phyloP scores from a whole-genome alignment of 805 yeast genomes.

The Metschnikowia borealis region DNA sequence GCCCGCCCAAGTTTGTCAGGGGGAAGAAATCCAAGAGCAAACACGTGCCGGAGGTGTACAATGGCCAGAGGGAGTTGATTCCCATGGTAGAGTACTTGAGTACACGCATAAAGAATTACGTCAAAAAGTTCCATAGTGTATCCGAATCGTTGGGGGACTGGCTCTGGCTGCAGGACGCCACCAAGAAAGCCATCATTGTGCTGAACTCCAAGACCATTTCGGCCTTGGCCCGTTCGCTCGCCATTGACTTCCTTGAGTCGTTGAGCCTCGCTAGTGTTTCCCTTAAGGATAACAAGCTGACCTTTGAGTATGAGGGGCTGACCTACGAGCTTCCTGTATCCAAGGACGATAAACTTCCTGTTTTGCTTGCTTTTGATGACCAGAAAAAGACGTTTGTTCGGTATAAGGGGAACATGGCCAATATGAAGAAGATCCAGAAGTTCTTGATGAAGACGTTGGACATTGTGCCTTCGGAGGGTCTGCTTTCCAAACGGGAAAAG shows the following conservation, averaged over 20 bases:
- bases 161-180: conserved; percentile 24
- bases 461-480: conserved; percentile 38
- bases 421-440: conserved; percentile 27
- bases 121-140: conserved; percentile 43
- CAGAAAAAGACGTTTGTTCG: conserved; percentile 17
- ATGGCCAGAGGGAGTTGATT: conserved; percentile 56
- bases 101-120: conserved; percentile 62
- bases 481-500: conserved; percentile 31
- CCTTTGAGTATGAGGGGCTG: conserved; percentile 18
- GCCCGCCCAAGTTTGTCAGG: conserved; percentile 66
- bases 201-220: conserved; percentile 48
- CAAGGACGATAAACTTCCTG: conserved; percentile 23
- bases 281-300: conserved; percentile 13
- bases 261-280: conserved; percentile 45
- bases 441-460: conserved; percentile 30
- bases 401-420: conserved; percentile 23
- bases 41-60: conserved; percentile 55
- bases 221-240: conserved; percentile 59
- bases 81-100: conserved; percentile 52
- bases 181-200: conserved; percentile 48
- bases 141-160: conserved; percentile 23
- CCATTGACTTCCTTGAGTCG: conserved; percentile 59
- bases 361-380: conserved; percentile 24
- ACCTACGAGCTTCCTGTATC: conserved; percentile 20
- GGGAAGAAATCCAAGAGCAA: conserved; percentile 17